Evolutionary conservation across 306 rosid species (phyloP).

Genomic region (Quercus bicolor): DNA sequence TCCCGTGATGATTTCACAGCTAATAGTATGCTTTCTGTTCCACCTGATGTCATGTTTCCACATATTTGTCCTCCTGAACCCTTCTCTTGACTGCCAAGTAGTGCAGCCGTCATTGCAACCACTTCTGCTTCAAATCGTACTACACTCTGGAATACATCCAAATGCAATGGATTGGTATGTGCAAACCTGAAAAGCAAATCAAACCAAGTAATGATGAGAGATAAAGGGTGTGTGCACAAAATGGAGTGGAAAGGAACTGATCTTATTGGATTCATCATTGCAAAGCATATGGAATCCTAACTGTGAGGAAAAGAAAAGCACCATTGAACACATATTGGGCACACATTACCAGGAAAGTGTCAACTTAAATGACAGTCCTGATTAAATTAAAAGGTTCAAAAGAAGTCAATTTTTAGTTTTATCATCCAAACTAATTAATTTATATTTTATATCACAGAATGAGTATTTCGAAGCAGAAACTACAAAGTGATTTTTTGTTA

Average conservation of each 20-base stretch:
- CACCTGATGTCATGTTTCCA: conserved; percentile 99
- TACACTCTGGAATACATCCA: conserved; percentile 87
- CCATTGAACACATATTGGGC: background rate
- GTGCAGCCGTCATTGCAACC: conserved; percentile 91
- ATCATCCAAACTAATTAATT: background rate
- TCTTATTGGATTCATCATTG: background rate
- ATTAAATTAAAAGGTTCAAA: background rate
- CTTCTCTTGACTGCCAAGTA: conserved; percentile 77
- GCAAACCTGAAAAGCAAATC: conserved; percentile 70
- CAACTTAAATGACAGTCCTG: background rate
- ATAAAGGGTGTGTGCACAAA: background rate
- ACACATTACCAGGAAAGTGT: background rate
- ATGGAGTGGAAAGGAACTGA: background rate
- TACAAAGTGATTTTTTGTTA: background rate
- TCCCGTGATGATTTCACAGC: conserved; percentile 95
- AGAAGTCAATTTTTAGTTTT: background rate
- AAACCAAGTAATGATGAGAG: conserved; percentile 19
- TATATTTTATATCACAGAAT: background rate
- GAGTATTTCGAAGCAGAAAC: background rate
- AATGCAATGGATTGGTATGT: conserved; percentile 94
- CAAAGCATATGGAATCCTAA: background rate
- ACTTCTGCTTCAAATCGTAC: conserved; percentile 87
- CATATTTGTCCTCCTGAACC: conserved; percentile 85
- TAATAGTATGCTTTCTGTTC: conserved; percentile 92
- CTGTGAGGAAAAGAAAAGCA: background rate